Percentiles rank a stretch among this genome's conserved stretches.
phyloP scores from a whole-genome alignment of 2,329 filamentous ascomycete genomes.

The Alternaria arbusti region DNA sequence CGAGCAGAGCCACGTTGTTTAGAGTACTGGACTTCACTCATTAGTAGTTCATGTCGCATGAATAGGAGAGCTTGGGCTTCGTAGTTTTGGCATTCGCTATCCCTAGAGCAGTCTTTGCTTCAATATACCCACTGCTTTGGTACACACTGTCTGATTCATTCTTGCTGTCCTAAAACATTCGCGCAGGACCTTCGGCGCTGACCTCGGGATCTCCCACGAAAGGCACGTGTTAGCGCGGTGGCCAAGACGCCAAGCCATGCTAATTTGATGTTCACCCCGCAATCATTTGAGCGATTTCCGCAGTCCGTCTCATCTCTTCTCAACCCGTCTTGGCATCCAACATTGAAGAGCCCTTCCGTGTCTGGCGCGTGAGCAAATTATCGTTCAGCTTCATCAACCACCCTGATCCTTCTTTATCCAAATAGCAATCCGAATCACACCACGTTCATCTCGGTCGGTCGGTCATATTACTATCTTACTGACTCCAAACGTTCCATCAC shows the following conservation, averaged over 20 bases:
- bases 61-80: neutral
- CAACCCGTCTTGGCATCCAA: neutral
- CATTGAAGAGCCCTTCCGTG: neutral
- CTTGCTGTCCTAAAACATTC: neutral
- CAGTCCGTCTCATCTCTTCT: neutral
- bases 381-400: neutral
- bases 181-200: neutral
- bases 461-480: neutral
- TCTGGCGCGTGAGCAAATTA: neutral
- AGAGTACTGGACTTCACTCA: neutral
- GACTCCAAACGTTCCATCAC: neutral
- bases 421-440: neutral
- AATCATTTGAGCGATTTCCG: neutral
- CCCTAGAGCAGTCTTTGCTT: neutral
- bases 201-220: neutral
- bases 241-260: neutral
- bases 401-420: neutral
- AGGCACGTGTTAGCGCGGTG: neutral
- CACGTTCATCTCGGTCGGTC: neutral
- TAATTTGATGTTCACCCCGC: neutral
- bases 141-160: neutral
- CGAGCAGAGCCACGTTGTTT: conserved; percentile 2
- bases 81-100: neutral
- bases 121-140: neutral
- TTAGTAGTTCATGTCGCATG: neutral